phyloP scores from a whole-genome alignment of 192 early-diverging fungal genomes.

The Rhizophagus clarus region DNA sequence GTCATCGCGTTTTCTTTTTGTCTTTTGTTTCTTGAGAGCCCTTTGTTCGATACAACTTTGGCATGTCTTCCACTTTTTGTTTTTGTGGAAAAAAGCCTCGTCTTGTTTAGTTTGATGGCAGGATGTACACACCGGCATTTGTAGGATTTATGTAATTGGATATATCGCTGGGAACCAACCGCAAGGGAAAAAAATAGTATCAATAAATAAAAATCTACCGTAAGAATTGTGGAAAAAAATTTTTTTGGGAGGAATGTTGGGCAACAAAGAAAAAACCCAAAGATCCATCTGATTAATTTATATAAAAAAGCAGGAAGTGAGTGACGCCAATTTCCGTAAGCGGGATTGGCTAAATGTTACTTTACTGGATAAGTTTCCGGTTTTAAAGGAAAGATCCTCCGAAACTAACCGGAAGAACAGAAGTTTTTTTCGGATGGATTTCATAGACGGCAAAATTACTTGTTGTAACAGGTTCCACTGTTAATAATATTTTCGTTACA shows the following conservation, averaged over 20 bases:
- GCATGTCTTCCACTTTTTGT: slow-evolving; percentile 34
- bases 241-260: slow-evolving; percentile 10
- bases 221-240: neutral
- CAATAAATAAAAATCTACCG: neutral
- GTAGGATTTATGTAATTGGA: slow-evolving; percentile 2
- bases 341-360: slow-evolving; percentile 6
- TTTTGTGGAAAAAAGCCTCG: slow-evolving; percentile 32
- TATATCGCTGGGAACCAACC: slow-evolving; percentile 23
- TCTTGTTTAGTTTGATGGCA: slow-evolving; percentile 32
- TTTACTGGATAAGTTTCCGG: slow-evolving; percentile 11
- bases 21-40: slow-evolving; percentile 23
- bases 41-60: slow-evolving; percentile 30
- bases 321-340: slow-evolving; percentile 4
- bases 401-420: slow-evolving; percentile 12
- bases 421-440: neutral
- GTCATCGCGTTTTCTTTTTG: slow-evolving; percentile 30
- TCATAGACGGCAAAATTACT: neutral
- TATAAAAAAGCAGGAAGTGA: slow-evolving; percentile 3
- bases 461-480: neutral
- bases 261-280: neutral
- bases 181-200: neutral
- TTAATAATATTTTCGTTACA: neutral
- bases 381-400: slow-evolving; percentile 18
- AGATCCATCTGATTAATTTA: neutral
- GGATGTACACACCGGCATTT: slow-evolving; percentile 34